Evolutionary conservation across 2,329 filamentous ascomycete species (phyloP).

Genomic region (Teratosphaeria destructans): DNA sequence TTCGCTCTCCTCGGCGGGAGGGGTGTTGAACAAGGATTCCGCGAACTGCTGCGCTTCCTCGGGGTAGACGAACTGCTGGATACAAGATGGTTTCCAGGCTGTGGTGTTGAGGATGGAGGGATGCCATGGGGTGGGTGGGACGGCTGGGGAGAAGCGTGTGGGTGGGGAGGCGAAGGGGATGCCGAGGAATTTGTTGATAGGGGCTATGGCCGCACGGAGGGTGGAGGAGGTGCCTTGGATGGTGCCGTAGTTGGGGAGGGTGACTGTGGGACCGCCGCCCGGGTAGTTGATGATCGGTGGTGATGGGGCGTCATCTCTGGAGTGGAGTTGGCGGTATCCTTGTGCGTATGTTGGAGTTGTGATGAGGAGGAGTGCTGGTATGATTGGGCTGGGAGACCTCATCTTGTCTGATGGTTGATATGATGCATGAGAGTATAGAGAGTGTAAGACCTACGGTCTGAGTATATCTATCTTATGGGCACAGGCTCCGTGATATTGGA

Average conservation of each 20-base stretch:
- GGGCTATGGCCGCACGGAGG: constrained; percentile 20
- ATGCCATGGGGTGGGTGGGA: constrained; percentile 8
- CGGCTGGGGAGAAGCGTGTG: constrained; percentile 19
- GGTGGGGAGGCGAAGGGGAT: constrained; percentile 27
- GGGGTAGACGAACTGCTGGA: constrained; percentile 25
- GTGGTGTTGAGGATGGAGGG: constrained; percentile 19
- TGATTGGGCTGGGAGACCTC: not conserved
- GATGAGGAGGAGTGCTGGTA: not conserved
- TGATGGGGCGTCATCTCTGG: not conserved
- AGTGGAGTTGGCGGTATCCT: not conserved
- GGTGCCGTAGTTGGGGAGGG: constrained; percentile 16
- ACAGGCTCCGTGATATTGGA: not conserved
- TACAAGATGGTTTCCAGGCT: constrained; percentile 22
- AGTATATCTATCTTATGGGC: not conserved
- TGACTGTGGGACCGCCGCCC: constrained; percentile 18
- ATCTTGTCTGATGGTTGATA: not conserved
- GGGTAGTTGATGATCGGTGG: constrained; percentile 1
- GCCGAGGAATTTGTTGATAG: constrained; percentile 26
- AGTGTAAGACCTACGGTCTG: not conserved
- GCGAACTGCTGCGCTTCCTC: constrained; percentile 18
- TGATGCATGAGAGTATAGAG: not conserved
- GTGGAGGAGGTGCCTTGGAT: constrained; percentile 21
- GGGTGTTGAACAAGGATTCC: constrained; percentile 23
- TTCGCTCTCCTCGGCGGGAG: constrained; percentile 24
- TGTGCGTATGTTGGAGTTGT: not conserved